Percentiles rank a stretch among this genome's conserved stretches.
Evolutionary conservation across 306 rosid species (phyloP).

Genomic region (Quercus agrifolia): DNA sequence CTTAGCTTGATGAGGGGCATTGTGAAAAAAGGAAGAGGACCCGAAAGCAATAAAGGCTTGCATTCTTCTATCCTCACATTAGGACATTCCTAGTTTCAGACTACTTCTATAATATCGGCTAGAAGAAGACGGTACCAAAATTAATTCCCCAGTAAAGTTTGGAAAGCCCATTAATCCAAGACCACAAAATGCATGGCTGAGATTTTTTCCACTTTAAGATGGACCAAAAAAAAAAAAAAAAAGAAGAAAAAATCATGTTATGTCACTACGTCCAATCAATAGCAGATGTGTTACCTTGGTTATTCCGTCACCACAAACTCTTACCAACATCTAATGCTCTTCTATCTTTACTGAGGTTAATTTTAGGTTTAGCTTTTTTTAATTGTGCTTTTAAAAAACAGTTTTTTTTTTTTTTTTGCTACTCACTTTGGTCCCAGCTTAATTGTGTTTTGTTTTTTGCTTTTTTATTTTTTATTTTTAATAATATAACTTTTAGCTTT

Average conservation of each 20-base stretch:
- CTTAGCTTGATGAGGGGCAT: constrained; percentile 14
- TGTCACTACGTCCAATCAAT: not conserved
- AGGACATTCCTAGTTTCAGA: not conserved
- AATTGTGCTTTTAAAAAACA: too few relatives aligned
- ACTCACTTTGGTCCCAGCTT: too few relatives aligned
- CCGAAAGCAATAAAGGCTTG: constrained; percentile 30
- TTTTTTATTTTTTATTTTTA: too few relatives aligned
- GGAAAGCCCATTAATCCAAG: not conserved
- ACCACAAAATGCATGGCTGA: not conserved
- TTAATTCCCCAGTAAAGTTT: not conserved
- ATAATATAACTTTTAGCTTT: too few relatives aligned
- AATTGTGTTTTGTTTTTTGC: too few relatives aligned
- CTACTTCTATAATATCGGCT: not conserved
- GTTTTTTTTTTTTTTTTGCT: too few relatives aligned
- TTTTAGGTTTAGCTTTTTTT: too few relatives aligned
- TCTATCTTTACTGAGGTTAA: too few relatives aligned
- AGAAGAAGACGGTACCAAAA: not conserved
- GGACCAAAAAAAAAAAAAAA: not conserved
- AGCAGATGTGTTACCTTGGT: too few relatives aligned
- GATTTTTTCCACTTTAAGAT: not conserved
- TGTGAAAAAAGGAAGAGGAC: constrained; percentile 24
- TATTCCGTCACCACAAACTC: too few relatives aligned
- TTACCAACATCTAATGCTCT: too few relatives aligned
- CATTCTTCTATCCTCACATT: constrained; percentile 34
- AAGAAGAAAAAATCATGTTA: not conserved